These are phyloP conservation scores for Nymphaea thermarum DNA, from an alignment of 164 flowering plant genomes.

Conservation along the genomic window DNA sequence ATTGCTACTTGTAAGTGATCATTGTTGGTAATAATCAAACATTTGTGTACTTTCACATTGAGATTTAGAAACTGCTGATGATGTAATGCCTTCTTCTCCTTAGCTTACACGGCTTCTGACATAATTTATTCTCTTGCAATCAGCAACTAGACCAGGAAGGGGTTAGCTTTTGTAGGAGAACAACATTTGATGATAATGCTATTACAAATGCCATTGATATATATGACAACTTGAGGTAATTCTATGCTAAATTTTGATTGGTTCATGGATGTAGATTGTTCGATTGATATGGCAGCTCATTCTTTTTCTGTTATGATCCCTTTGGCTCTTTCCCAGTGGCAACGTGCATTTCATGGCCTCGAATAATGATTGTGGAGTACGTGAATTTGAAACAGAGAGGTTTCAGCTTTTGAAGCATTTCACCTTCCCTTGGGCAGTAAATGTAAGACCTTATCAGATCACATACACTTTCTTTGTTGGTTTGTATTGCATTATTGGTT, in stretches of 20 bases:
- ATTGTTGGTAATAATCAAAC: neutral
- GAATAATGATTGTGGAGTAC: slow-evolving; percentile 54
- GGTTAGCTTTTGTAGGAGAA: slow-evolving; percentile 57
- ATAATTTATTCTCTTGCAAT: neutral
- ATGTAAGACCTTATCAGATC: slow-evolving; percentile 30
- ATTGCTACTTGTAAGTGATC: neutral
- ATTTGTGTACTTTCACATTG: neutral
- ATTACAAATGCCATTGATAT: slow-evolving; percentile 69
- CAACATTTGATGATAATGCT: slow-evolving; percentile 51
- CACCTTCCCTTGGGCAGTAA: slow-evolving; percentile 63
- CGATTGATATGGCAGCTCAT: neutral
- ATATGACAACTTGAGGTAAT: slow-evolving; percentile 43
- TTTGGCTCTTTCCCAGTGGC: slow-evolving; percentile 25
- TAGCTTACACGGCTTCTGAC: no score
- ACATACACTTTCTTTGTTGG: neutral
- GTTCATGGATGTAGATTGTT: neutral
- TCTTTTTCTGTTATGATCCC: neutral
- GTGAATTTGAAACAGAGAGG: slow-evolving; percentile 56
- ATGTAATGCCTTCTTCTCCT: neutral
- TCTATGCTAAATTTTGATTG: neutral
- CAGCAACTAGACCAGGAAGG: slow-evolving; percentile 52
- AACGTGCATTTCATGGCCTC: slow-evolving; percentile 50
- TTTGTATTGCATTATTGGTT: neutral
- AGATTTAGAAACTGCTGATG: neutral
- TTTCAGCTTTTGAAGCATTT: slow-evolving; percentile 55